phyloP scores from a whole-genome alignment of 768 basidiomycete genomes.

The Sutorius australiensis region DNA sequence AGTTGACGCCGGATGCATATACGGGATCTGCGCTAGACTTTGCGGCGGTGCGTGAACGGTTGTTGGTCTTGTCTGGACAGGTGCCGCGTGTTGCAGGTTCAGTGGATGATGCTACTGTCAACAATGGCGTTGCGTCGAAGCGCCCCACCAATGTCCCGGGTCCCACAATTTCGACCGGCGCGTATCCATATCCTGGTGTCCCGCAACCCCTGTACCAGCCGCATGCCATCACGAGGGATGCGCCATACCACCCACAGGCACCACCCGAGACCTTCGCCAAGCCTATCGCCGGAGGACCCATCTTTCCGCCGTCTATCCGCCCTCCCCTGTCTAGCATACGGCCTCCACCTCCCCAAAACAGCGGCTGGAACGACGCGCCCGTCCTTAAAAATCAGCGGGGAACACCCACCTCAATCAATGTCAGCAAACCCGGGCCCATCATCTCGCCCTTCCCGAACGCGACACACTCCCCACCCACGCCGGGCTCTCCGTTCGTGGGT shows the following conservation, averaged over 20 bases:
- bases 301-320: constrained; percentile 42
- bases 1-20: constrained; percentile 76
- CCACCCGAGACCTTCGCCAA: constrained; percentile 33
- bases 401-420: constrained; percentile 44
- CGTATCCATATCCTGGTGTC: too few relatives aligned
- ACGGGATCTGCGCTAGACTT: constrained; percentile 51
- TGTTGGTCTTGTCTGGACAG: constrained; percentile 39
- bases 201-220: constrained; percentile 15
- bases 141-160: constrained; percentile 19
- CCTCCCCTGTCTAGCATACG: constrained; percentile 44
- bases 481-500: constrained; percentile 44
- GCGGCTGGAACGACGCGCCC: constrained; percentile 94
- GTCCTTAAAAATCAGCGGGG: constrained; percentile 41
- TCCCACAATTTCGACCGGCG: constrained; percentile 17
- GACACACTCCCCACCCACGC: constrained; percentile 41
- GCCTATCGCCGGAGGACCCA: constrained; percentile 37
- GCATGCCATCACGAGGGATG: not conserved
- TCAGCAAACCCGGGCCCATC: constrained; percentile 66
- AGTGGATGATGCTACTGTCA: constrained; percentile 21
- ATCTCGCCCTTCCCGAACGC: constrained; percentile 85
- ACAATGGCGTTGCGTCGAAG: constrained; percentile 25
- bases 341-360: constrained; percentile 62
- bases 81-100: constrained; percentile 27
- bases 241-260: constrained; percentile 4
- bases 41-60: constrained; percentile 42